Percentiles rank a stretch among this genome's conserved stretches.
Evolutionary conservation across 73 alveolate species (phyloP).

Genomic region (Paramecium pentaurelia): DNA sequence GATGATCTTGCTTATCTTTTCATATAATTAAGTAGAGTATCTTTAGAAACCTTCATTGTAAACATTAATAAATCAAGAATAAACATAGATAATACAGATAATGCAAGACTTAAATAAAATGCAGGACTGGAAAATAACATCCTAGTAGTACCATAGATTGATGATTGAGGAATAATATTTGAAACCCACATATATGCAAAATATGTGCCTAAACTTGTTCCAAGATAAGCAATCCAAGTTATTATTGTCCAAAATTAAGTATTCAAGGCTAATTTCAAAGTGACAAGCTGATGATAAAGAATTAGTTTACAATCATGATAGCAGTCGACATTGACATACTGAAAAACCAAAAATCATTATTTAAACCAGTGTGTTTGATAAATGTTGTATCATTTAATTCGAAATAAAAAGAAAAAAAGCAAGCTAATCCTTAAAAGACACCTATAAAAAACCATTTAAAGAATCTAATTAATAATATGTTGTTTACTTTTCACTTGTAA

Average conservation of each 20-base stretch:
- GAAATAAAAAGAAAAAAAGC: slow-evolving; percentile 11
- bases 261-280: slow-evolving; percentile 47
- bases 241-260: slow-evolving; percentile 56
- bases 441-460: slow-evolving; percentile 52
- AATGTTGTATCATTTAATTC: neutral
- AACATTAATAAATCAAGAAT: slow-evolving; percentile 1
- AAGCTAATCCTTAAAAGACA: slow-evolving; percentile 14
- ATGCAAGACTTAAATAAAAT: neutral
- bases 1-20: neutral
- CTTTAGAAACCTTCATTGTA: slow-evolving; percentile 10
- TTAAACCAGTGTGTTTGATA: slow-evolving; percentile 2
- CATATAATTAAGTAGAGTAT: neutral
- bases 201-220: slow-evolving; percentile 15
- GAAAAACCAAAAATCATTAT: slow-evolving; percentile 48
- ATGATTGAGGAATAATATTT: neutral
- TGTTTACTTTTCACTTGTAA: neutral
- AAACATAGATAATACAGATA: slow-evolving; percentile 27
- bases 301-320: slow-evolving; percentile 20
- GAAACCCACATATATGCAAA: slow-evolving; percentile 20
- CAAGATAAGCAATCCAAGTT: slow-evolving; percentile 43
- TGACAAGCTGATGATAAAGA: slow-evolving; percentile 37
- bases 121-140: slow-evolving; percentile 18
- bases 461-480: neutral
- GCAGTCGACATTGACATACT: slow-evolving; percentile 56
- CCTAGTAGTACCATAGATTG: neutral